Evolutionary conservation across 2,329 filamentous ascomycete genomes (phyloP).

Genomic region (Pseudocercospora pini-densiflorae): DNA sequence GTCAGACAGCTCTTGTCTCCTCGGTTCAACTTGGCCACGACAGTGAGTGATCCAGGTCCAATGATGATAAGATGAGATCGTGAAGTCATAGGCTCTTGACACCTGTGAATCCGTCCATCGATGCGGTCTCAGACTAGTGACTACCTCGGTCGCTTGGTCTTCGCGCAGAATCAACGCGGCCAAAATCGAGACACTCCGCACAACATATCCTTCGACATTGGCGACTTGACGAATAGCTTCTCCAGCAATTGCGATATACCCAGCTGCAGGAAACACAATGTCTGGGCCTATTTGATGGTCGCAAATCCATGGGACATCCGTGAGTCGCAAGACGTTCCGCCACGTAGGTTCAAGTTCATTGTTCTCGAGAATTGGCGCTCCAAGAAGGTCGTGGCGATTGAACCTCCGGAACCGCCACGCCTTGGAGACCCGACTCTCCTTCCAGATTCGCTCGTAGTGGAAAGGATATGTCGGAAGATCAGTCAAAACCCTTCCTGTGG

Average conservation of each 20-base stretch:
- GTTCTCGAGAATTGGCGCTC: not conserved
- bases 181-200: not conserved
- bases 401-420: constrained; percentile 11
- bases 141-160: constrained; percentile 4
- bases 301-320: constrained; percentile 38
- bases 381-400: constrained; percentile 9
- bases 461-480: constrained; percentile 10
- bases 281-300: constrained; percentile 32
- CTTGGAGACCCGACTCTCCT: constrained; percentile 1
- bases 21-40: not conserved
- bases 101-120: constrained; percentile 1
- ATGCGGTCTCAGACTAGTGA: constrained; percentile 2
- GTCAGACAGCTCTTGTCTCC: not conserved
- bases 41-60: constrained; percentile 13
- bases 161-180: not conserved
- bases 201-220: not conserved
- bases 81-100: constrained; percentile 12
- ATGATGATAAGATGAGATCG: constrained; percentile 10
- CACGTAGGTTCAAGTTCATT: constrained; percentile 23
- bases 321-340: constrained; percentile 34
- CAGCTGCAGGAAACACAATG: constrained; percentile 22
- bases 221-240: constrained; percentile 18
- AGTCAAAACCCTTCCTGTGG: not conserved
- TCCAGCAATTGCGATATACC: constrained; percentile 19
- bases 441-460: not conserved